Conservation (phyloP, 306 rosid species). For the Potentilla sterilis region DNA sequence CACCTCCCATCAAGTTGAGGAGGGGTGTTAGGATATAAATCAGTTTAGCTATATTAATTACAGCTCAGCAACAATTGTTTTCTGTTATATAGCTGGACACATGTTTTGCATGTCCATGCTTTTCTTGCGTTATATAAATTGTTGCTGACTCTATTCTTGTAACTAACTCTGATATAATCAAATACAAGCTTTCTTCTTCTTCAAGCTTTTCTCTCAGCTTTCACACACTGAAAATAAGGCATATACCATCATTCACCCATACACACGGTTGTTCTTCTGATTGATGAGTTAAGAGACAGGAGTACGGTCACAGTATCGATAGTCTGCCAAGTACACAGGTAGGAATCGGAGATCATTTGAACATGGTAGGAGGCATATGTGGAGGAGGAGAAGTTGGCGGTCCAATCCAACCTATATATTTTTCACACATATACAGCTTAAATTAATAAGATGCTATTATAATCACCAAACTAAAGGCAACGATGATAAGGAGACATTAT, state of each 20-base stretch:
- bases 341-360: constrained; percentile 5
- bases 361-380: constrained; percentile 20
- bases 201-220: too few species aligned
- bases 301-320: neutral
- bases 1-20: too few species aligned
- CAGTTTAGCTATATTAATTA: too few species aligned
- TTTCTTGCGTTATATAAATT: too few species aligned
- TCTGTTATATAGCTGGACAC: too few species aligned
- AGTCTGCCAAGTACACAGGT: neutral
- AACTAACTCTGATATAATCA: too few species aligned
- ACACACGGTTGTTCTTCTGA: neutral
- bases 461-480: neutral
- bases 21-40: too few species aligned
- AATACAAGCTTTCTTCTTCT: too few species aligned
- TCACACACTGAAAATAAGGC: neutral
- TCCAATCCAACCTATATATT: constrained; percentile 16
- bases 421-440: neutral
- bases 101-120: too few species aligned
- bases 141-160: too few species aligned
- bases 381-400: constrained; percentile 15
- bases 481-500: neutral
- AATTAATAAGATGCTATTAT: neutral
- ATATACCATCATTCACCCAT: neutral
- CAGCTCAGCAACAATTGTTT: too few species aligned
- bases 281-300: neutral